These are phyloP conservation scores for Torrubiella hemipterigena DNA, from an alignment of 2,329 filamentous ascomycete genomes.

Conservation along the genomic window DNA sequence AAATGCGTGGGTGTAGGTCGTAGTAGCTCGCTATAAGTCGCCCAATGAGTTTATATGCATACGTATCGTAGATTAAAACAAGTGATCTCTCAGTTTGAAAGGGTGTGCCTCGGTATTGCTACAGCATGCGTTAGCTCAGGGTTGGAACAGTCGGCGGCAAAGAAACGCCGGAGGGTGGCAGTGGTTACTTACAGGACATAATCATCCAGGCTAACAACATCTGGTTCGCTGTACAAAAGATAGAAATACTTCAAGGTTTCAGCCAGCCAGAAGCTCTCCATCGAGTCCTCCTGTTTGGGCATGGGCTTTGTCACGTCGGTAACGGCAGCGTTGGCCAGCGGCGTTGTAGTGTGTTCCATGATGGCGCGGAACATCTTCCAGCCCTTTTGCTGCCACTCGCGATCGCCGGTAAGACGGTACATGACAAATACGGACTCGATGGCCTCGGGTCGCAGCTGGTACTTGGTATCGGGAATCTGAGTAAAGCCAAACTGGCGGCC, in stretches of 20 bases:
- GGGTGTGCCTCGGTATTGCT: too few relatives aligned
- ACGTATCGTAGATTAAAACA: too few relatives aligned
- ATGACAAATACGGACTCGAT: conserved; percentile 40
- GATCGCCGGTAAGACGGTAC: conserved; percentile 36
- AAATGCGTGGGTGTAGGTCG: too few relatives aligned
- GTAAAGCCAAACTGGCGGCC: conserved; percentile 8
- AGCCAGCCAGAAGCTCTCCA: conserved; percentile 55
- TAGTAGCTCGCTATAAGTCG: too few relatives aligned
- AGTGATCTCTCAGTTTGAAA: too few relatives aligned
- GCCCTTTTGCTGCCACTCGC: conserved; percentile 28
- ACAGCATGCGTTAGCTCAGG: too few relatives aligned
- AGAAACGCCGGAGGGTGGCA: too few relatives aligned
- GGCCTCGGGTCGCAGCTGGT: conserved; percentile 36
- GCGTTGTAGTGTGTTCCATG: conserved; percentile 27
- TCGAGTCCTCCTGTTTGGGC: conserved; percentile 35
- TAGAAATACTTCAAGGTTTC: conserved; percentile 75
- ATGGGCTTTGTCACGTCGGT: conserved; percentile 16
- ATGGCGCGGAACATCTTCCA: conserved; percentile 37
- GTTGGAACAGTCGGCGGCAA: too few relatives aligned
- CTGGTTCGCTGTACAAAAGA: conserved; percentile 54
- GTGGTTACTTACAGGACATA: conserved; percentile 53
- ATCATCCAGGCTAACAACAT: conserved; percentile 54
- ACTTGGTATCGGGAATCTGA: conserved; percentile 19
- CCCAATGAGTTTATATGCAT: too few relatives aligned
- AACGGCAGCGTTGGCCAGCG: conserved; percentile 29